Base-by-base conservation (phyloP, 2,329 filamentous ascomycete species). In the Coniella lustricola region DNA sequence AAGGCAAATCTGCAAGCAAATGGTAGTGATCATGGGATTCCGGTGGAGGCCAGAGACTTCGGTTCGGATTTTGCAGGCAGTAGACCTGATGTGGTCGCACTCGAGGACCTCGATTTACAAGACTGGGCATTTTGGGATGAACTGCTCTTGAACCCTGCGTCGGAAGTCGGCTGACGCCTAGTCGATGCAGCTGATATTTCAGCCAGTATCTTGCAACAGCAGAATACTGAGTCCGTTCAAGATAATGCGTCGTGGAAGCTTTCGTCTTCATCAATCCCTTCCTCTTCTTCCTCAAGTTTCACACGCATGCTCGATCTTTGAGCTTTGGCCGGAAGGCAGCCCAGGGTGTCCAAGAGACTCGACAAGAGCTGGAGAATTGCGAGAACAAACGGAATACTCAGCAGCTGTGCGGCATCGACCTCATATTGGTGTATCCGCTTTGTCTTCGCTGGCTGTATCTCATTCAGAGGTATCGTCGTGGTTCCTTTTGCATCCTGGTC, bases 111-210 rank as follows among this genome's bases (percentile, higher is more conserved):
- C 7, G 53, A 57, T 20, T 33, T 53, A 3, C 52, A 53, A 3
- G 57, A 60, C 45, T 62, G 58, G 57, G 52, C 52, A 18, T 58
- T 59, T 32, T 62, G 60, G 60, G 60, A 62, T 40, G 56, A 58
- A 36, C 25, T 29, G 25, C 25, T 29, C 10, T 10, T 29, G 25
- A 29, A 5, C 25, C n/a, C n/a, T n/a, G n/a, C n/a, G n/a, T n/a
- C n/a, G n/a, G n/a, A n/a, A n/a, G n/a, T n/a, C n/a, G n/a, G n/a
- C n/a, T n/a, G n/a, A n/a, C n/a, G n/a, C n/a, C n/a, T n/a, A n/a
- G n/a, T n/a, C n/a, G n/a, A n/a, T n/a, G n/a, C n/a, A n/a, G n/a
- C n/a, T n/a, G n/a, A n/a, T n/a, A n/a, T n/a, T n/a, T n/a, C n/a
- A n/a, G n/a, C n/a, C n/a, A n/a, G n/a, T n/a, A n/a, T n/a, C n/a